phyloP scores from a whole-genome alignment of 148 eudicot genomes.

The Simmondsia chinensis region DNA sequence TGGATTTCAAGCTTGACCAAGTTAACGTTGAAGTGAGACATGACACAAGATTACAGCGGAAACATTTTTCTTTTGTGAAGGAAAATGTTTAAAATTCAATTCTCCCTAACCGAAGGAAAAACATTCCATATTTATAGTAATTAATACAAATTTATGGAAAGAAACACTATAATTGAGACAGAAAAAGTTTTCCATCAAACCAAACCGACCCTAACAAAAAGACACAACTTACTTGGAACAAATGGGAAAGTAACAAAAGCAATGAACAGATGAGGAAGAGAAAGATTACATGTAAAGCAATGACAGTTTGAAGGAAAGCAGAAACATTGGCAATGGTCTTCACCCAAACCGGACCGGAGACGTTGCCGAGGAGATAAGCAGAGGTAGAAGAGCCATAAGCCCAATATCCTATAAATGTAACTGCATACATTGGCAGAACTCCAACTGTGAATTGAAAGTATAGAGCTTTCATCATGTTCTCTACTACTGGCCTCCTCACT shows the following conservation, averaged over 20 bases:
- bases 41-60: too few species aligned
- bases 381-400: slow-evolving; percentile 71
- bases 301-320: slow-evolving; percentile 71
- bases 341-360: slow-evolving; percentile 73
- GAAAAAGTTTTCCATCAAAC: too few species aligned
- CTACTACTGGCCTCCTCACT: slow-evolving; percentile 74
- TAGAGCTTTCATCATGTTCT: slow-evolving; percentile 92
- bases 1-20: too few species aligned
- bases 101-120: background rate
- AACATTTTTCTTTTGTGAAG: too few species aligned
- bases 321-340: slow-evolving; percentile 58
- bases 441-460: slow-evolving; percentile 86
- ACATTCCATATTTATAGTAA: background rate
- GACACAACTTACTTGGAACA: background rate
- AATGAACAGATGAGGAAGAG: background rate
- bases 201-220: too few species aligned
- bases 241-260: background rate
- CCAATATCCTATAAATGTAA: slow-evolving; percentile 85
- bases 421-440: slow-evolving; percentile 66
- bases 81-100: background rate
- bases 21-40: too few species aligned
- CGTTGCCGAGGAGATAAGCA: slow-evolving; percentile 54
- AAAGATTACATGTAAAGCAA: slow-evolving; percentile 66
- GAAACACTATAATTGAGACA: too few species aligned
- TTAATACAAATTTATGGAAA: background rate